Evolutionary conservation across 2,329 filamentous ascomycete genomes (phyloP).

Genomic region (Penicillium verrucosum): DNA sequence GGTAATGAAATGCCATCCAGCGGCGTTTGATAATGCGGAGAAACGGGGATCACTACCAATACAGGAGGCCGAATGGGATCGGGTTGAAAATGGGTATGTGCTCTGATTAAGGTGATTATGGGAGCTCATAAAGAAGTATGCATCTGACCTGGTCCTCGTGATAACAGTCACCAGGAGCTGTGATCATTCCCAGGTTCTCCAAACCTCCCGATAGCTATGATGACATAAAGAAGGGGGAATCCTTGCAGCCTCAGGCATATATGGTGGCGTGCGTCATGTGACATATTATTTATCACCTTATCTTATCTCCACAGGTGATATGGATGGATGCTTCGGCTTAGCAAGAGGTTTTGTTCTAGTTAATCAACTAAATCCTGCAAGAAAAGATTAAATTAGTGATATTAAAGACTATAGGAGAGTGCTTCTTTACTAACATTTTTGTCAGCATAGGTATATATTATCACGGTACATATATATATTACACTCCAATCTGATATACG

Average conservation of each 20-base stretch:
- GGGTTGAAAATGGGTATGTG: neutral
- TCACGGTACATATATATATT: too few relatives aligned
- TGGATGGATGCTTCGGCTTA: too few relatives aligned
- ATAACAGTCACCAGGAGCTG: slow-evolving; percentile 7
- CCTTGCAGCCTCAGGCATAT: neutral
- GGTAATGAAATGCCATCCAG: slow-evolving; percentile 8
- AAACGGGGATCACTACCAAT: slow-evolving; percentile 3
- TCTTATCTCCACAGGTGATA: neutral
- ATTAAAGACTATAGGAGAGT: too few relatives aligned
- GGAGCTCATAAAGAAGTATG: neutral
- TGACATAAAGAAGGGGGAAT: slow-evolving; percentile 15
- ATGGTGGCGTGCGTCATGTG: neutral
- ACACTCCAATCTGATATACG: too few relatives aligned
- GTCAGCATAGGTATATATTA: too few relatives aligned
- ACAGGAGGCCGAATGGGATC: neutral
- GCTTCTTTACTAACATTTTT: too few relatives aligned
- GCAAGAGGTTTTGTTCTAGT: too few relatives aligned
- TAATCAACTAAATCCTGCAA: too few relatives aligned
- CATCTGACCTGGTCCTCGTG: slow-evolving; percentile 18
- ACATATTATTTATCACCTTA: neutral
- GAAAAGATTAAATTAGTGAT: too few relatives aligned
- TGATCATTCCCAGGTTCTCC: neutral
- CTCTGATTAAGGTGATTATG: neutral
- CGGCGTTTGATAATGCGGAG: slow-evolving; percentile 10
- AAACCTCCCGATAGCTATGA: slow-evolving; percentile 3